phyloP scores from a whole-genome alignment of 1,139 yeast species.

The Arxiozyma telluris region DNA sequence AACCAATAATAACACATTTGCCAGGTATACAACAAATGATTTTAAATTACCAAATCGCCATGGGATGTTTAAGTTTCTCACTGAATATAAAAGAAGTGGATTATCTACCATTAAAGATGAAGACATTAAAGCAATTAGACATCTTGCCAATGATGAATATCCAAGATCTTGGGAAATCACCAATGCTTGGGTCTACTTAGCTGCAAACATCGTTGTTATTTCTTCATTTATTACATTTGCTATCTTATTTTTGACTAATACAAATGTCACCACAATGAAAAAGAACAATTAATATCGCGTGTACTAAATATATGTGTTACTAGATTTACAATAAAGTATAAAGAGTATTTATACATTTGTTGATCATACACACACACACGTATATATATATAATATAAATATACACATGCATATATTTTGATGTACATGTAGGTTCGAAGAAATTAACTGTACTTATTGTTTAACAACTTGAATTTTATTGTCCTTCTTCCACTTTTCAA shows the following conservation, averaged over 20 bases:
- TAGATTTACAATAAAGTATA: neutral
- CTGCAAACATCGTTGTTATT: conserved; percentile 62
- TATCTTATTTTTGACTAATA: conserved; percentile 40
- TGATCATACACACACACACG: neutral
- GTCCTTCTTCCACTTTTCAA: conserved; percentile 59
- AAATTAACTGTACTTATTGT: conserved; percentile 23
- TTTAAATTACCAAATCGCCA: conserved; percentile 90
- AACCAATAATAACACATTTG: conserved; percentile 12
- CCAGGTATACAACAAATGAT: conserved; percentile 38
- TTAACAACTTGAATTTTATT: conserved; percentile 58
- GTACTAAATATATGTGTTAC: neutral
- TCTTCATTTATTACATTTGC: conserved; percentile 70
- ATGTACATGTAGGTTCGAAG: conserved; percentile 40
- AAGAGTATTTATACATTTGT: neutral
- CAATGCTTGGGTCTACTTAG: conserved; percentile 85
- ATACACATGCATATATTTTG: neutral
- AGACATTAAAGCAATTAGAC: conserved; percentile 76
- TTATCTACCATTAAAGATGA: conserved; percentile 56
- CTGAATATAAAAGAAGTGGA: conserved; percentile 78
- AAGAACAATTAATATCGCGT: neutral
- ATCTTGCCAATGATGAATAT: conserved; percentile 92
- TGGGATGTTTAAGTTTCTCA: conserved; percentile 85
- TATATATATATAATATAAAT: neutral
- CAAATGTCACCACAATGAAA: conserved; percentile 5
- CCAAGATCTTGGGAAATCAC: conserved; percentile 89